Base-by-base conservation (phyloP, 2,329 filamentous ascomycete species). In the Colletotrichum orbiculare region DNA sequence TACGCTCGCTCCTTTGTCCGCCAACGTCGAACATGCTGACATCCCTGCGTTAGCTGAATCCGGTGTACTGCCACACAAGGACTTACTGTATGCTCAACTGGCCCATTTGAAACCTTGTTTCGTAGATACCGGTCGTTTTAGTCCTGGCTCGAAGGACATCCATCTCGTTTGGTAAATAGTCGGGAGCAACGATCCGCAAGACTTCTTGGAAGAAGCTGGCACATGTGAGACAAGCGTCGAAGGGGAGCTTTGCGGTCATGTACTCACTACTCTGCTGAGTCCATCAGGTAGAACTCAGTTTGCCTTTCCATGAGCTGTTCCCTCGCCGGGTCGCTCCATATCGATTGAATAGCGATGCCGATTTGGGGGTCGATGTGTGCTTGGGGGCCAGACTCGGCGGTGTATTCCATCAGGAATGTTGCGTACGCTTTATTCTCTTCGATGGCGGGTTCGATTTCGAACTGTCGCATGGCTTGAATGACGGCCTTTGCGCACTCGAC, bases 251-350 rank as follows among this genome's bases (percentile, higher is more conserved):
- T 17, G 43, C 13, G 17, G 43, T 8, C 9, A 3, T 25, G 8
- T 37, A 79, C 92, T 76, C 86, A 99, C 95, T 99, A 99, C 82
- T 94, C 94, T 56, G 96, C 96, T 33, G 96, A 99, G 78, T 99
- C 96, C 96, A 99, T 99, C 64, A 99, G 83, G 76, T 99, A 99
- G 78, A 99, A 99, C 79, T 99, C 95, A 75, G 94, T 97, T 76
- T 97, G 93, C 75, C 96, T 93, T 74, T 97, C 93, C 85, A 98
- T 90, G 42, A 97, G 86, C 70, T 87, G 88, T 59, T 92, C 88
- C 72, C 93, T 92, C 71, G 91, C 91, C 8, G 92, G 90, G 74
- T 99, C 96, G 71, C 90, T 90, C 96, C 96, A 99, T 75, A 99
- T 82, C 58, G 92, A 90, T 69, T 91, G 88, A 42, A 98, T 89